phyloP scores from a whole-genome alignment of 257 asterid species.

The Primulina huaijiensis region DNA sequence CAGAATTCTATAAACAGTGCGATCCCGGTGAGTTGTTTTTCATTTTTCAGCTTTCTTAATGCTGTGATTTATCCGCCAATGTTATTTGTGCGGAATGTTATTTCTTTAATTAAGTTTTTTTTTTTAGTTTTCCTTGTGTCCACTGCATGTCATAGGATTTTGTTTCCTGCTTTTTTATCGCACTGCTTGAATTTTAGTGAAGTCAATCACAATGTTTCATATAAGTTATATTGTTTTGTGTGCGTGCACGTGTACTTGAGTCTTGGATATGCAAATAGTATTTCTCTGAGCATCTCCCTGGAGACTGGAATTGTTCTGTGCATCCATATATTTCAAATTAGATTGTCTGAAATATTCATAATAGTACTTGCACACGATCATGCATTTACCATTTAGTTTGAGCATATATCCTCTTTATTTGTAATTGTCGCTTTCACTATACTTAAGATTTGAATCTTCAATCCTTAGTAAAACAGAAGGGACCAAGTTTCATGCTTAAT shows the following conservation, averaged over 20 bases:
- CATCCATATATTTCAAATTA: not conserved
- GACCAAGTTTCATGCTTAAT: not conserved
- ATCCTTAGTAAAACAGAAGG: not conserved
- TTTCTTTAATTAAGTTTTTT: too few relatives aligned
- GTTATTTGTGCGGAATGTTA: not conserved
- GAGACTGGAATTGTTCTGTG: not conserved
- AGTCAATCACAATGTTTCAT: not conserved
- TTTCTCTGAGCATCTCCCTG: not conserved
- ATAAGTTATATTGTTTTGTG: not conserved
- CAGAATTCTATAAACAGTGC: conserved; percentile 38
- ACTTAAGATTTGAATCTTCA: not conserved
- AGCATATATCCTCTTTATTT: too few relatives aligned
- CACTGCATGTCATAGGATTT: not conserved
- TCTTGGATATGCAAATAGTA: not conserved
- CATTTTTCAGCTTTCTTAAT: not conserved
- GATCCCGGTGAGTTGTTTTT: conserved; percentile 40
- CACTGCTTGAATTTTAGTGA: not conserved
- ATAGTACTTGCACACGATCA: not conserved
- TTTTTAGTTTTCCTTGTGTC: not conserved
- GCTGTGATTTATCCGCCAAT: not conserved
- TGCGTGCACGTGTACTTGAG: not conserved
- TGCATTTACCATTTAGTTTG: not conserved
- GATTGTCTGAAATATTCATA: not conserved
- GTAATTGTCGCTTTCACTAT: not conserved
- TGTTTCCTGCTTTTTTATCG: too few relatives aligned